Evolutionary conservation across 1,139 yeast species (phyloP), one percentile per base, ranked within the genome.

Genomic region (Geotrichum histeridarum): DNA sequence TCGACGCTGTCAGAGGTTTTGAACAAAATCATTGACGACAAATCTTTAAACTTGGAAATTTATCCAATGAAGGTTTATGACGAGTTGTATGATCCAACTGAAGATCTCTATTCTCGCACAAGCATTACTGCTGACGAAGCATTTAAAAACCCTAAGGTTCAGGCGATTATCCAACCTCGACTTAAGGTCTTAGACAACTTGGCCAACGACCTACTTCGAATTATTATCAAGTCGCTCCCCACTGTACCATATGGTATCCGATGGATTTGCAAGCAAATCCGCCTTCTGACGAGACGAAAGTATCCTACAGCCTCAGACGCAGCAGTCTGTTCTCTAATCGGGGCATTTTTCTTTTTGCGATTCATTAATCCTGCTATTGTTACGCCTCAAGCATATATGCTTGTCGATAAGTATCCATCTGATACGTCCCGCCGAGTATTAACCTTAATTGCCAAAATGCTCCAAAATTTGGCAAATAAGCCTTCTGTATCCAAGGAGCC

Each of bases 361-460:
- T 85, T 87, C 62, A 79, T 89, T 59, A 90, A 95, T 66, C 98
- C 99, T 8, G 95, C 95, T 0, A 82, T 91, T 58, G 91, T 91
- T n/a, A 84, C 91, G 46, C 97, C 97, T 0, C 95, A 88, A 60
- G 78, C 88, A 4, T 81, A 84, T 60, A 69, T 70, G 70, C 63
- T 73, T 30, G 70, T 73, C 17, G 74, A 72, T 52, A 63, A 64
- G 48, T 58, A 63, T 18, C 75, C 74, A 8, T 55, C 64, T 1
- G 71, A 66, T 45, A 77, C 74, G 38, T 82, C 84, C 9, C 84
- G 90, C 60, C 77, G 96, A 60, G 80, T 90, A 0, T 76, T 88
- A 51, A 84, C 93, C 64, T 84, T 87, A 59, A 72, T 93, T 48
- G 98, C 96, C 3, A 88, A 90, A 64, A 83, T 87, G 32, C 73